These are phyloP conservation scores for Udeniomyces megalosporus DNA, from an alignment of 768 basidiomycete species.

Conservation along the genomic window DNA sequence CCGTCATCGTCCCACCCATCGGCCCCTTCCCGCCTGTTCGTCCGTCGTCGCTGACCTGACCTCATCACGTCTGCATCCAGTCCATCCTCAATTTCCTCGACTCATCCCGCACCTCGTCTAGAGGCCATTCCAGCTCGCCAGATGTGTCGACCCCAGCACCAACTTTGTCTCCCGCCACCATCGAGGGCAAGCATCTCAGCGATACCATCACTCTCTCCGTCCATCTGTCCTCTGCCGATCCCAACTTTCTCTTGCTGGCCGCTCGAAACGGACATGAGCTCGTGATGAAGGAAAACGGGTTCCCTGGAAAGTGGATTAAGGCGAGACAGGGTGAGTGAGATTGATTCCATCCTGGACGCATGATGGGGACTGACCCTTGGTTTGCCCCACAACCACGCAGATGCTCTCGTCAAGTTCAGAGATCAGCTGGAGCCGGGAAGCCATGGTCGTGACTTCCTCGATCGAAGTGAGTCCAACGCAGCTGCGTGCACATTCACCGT, in stretches of 20 bases:
- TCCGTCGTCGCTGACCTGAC: slow-evolving; percentile 13
- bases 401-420: slow-evolving; percentile 31
- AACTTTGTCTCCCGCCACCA: slow-evolving; percentile 58
- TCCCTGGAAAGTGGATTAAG: slow-evolving; percentile 31
- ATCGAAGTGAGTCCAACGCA: slow-evolving; percentile 3
- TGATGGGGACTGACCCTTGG: too few relatives aligned
- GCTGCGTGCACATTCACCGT: too few relatives aligned
- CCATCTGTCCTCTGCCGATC: slow-evolving; percentile 48
- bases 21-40: too few relatives aligned
- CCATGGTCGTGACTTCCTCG: not conserved
- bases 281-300: slow-evolving; percentile 33
- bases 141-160: slow-evolving; percentile 62
- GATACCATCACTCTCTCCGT: slow-evolving; percentile 40
- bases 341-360: too few relatives aligned
- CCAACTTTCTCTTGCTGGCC: slow-evolving; percentile 44
- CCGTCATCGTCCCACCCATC: slow-evolving; percentile 11
- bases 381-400: too few relatives aligned
- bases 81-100: slow-evolving; percentile 65
- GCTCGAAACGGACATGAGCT: slow-evolving; percentile 45
- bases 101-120: slow-evolving; percentile 51
- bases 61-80: slow-evolving; percentile 33
- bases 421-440: not conserved
- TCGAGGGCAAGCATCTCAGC: slow-evolving; percentile 42
- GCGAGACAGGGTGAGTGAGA: slow-evolving; percentile 30
- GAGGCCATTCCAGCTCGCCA: slow-evolving; percentile 40